These are phyloP conservation scores for Pavlovales sp. DNA, from an alignment of 208 protist species.

Conservation along the genomic window DNA sequence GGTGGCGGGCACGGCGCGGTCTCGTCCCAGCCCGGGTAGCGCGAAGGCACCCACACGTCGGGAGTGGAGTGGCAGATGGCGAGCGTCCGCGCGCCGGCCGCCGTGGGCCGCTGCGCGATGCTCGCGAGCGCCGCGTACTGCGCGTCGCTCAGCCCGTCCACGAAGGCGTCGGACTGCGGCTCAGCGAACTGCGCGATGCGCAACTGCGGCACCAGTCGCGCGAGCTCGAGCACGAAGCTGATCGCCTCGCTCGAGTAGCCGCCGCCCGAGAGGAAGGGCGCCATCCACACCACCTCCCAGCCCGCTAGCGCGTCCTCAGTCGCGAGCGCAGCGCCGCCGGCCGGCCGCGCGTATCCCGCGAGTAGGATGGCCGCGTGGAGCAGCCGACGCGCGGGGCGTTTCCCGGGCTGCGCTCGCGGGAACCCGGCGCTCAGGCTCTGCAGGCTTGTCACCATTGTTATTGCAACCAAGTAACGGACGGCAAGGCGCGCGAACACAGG, in stretches of 20 bases:
- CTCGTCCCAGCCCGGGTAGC: slow-evolving; percentile 4
- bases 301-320: too few relatives aligned
- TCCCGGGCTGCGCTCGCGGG: too few relatives aligned
- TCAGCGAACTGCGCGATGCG: slow-evolving; percentile 24
- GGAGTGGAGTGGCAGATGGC: slow-evolving; percentile 56
- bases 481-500: too few relatives aligned
- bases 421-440: too few relatives aligned
- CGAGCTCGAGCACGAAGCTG: slow-evolving; percentile 29
- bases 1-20: slow-evolving; percentile 27
- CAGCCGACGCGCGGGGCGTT: too few relatives aligned
- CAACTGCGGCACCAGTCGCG: background rate
- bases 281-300: slow-evolving; percentile 46
- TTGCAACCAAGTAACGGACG: too few relatives aligned
- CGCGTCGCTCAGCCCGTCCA: background rate
- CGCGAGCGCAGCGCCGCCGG: too few relatives aligned
- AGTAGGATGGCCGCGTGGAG: too few relatives aligned
- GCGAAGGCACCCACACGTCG: slow-evolving; percentile 48
- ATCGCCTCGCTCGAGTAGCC: slow-evolving; percentile 58
- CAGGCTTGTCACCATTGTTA: too few relatives aligned
- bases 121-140: background rate
- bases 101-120: slow-evolving; percentile 17
- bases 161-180: background rate
- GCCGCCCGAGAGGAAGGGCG: slow-evolving; percentile 57
- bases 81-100: background rate
- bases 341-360: too few relatives aligned